Evolutionary conservation across 176 grass and related monocot species (phyloP).

Genomic region (Carex pumila): DNA sequence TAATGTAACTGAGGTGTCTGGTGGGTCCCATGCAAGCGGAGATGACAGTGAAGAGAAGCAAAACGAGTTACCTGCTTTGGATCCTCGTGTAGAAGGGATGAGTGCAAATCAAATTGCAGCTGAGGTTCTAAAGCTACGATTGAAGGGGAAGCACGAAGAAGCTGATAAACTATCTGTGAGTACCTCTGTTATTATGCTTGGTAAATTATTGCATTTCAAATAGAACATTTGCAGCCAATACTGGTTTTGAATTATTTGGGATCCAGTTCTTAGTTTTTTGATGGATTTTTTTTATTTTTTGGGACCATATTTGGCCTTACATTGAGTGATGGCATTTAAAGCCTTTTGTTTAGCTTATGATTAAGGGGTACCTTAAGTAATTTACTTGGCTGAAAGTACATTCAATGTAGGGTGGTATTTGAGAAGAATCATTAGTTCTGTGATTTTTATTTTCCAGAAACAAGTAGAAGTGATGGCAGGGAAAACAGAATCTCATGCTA

Average conservation of each 20-base stretch:
- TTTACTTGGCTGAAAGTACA: not conserved
- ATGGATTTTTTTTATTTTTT: not conserved
- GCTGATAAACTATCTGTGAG: constrained; percentile 87
- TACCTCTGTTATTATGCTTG: constrained; percentile 23
- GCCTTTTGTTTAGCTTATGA: not conserved
- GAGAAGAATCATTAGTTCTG: not conserved
- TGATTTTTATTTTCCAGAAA: constrained; percentile 37
- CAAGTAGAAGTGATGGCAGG: constrained; percentile 64
- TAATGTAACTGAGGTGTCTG: constrained; percentile 29
- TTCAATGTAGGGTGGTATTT: not conserved
- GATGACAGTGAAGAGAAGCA: constrained; percentile 22
- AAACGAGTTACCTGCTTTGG: constrained; percentile 28
- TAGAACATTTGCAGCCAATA: not conserved
- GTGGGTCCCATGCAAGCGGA: constrained; percentile 3
- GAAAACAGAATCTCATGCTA: constrained; percentile 31
- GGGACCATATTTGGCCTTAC: not conserved
- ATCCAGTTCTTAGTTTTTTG: not conserved
- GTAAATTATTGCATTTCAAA: not conserved
- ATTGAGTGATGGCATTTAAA: not conserved
- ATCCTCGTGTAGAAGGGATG: constrained; percentile 40
- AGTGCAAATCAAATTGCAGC: constrained; percentile 89
- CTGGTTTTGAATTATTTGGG: not conserved
- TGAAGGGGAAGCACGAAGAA: constrained; percentile 90
- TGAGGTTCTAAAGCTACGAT: constrained; percentile 76
- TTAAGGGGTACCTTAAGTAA: not conserved